A percentile compares a stretch with the other conserved stretches of the same genome.
These are phyloP conservation scores for Colletotrichum eremochloae DNA, from an alignment of 2,329 filamentous ascomycete genomes.

Conservation along the genomic window DNA sequence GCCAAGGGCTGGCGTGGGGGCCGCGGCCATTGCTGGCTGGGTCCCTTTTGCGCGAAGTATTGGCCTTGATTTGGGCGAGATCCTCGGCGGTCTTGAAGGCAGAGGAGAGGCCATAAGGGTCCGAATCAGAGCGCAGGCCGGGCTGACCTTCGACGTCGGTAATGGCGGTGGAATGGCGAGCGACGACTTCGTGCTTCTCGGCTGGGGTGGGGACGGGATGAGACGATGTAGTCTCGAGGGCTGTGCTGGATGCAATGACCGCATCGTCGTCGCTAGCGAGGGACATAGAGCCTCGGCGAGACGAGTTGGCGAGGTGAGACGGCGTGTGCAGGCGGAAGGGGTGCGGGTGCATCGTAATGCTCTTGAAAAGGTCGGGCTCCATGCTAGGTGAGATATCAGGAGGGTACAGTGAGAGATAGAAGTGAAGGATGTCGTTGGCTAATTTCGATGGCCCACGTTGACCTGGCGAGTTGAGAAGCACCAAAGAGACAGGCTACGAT, in stretches of 20 bases:
- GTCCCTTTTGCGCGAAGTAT: constrained; percentile 80
- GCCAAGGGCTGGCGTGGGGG: constrained; percentile 45
- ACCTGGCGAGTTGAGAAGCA: background rate
- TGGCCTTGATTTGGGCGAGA: constrained; percentile 82
- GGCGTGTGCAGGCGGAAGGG: constrained; percentile 57
- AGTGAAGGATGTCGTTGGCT: background rate
- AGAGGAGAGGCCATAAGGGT: constrained; percentile 84
- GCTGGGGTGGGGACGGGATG: constrained; percentile 26
- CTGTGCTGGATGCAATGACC: constrained; percentile 58
- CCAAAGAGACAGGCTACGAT: background rate
- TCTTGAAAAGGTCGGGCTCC: constrained; percentile 57
- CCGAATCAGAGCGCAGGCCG: constrained; percentile 70
- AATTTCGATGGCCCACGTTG: no score
- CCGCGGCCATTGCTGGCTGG: constrained; percentile 34
- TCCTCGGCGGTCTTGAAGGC: constrained; percentile 83
- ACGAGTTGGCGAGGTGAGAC: constrained; percentile 46
- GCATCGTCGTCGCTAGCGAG: constrained; percentile 43
- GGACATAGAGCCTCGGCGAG: constrained; percentile 22
- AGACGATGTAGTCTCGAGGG: constrained; percentile 56
- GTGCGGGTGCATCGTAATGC: constrained; percentile 60
- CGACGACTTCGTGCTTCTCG: constrained; percentile 55
- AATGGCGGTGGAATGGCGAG: constrained; percentile 55
- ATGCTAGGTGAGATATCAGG: constrained; percentile 47
- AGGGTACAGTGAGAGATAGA: background rate
- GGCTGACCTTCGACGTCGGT: constrained; percentile 66